phyloP scores from a whole-genome alignment of 1,139 yeast genomes.

The Geotrichum europaeum region DNA sequence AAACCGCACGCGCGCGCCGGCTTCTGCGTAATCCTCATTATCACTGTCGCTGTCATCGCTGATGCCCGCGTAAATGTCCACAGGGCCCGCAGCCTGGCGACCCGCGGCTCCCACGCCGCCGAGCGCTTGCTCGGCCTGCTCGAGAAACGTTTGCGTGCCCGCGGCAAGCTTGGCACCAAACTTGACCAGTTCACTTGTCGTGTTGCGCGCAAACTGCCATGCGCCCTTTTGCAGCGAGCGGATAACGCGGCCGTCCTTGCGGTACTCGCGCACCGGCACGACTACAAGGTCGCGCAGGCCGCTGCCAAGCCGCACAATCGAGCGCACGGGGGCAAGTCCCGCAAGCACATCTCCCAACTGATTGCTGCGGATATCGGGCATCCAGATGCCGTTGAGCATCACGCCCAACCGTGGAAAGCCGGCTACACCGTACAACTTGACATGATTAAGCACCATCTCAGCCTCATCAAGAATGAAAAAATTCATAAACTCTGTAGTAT shows the following conservation, averaged over 20 bases:
- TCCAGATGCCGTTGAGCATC: slow-evolving; percentile 64
- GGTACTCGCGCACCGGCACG: slow-evolving; percentile 68
- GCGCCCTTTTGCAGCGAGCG: slow-evolving; percentile 77
- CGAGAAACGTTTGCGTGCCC: slow-evolving; percentile 80
- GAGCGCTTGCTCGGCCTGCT: slow-evolving; percentile 67
- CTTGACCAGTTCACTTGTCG: slow-evolving; percentile 74
- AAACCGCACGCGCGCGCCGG: background rate
- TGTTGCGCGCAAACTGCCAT: slow-evolving; percentile 64
- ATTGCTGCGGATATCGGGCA: slow-evolving; percentile 73
- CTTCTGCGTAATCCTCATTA: slow-evolving; percentile 13
- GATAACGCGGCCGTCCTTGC: slow-evolving; percentile 62
- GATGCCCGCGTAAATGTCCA: slow-evolving; percentile 30
- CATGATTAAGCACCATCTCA: slow-evolving; percentile 54
- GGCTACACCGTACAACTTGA: slow-evolving; percentile 64
- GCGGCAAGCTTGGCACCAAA: slow-evolving; percentile 83
- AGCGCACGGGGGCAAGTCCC: slow-evolving; percentile 77
- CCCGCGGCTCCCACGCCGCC: slow-evolving; percentile 60
- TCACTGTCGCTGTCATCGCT: slow-evolving; percentile 27
- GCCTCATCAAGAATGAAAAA: slow-evolving; percentile 86
- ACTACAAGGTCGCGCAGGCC: slow-evolving; percentile 71
- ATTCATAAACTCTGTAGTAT: slow-evolving; percentile 79
- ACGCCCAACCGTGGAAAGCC: slow-evolving; percentile 61
- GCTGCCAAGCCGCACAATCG: slow-evolving; percentile 70
- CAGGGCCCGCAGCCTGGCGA: slow-evolving; percentile 21
- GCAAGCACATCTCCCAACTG: slow-evolving; percentile 76